Evolutionary conservation across 352 stramenopile species (phyloP).

Genomic region (Phytopythium helicoides): DNA sequence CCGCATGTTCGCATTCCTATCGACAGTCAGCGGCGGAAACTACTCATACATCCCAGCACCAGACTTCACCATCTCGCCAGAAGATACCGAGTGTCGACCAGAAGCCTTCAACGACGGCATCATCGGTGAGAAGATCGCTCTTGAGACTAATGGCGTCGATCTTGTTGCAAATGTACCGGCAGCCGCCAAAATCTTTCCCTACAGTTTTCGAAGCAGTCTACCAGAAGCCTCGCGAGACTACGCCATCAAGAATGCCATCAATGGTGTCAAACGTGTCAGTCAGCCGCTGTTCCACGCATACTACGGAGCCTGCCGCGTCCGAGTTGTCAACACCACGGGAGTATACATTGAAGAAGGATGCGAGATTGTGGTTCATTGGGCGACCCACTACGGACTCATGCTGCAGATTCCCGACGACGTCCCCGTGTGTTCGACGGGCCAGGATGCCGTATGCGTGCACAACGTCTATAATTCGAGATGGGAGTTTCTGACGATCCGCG

Average conservation of each 20-base stretch:
- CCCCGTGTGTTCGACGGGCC: constrained; percentile 12
- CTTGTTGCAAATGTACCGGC: constrained; percentile 12
- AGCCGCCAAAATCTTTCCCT: constrained; percentile 18
- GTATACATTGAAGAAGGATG: constrained; percentile 21
- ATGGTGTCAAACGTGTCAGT: constrained; percentile 10
- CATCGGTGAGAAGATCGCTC: constrained; percentile 15
- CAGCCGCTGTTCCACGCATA: constrained; percentile 20
- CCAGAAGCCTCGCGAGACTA: constrained; percentile 14
- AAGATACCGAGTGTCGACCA: constrained; percentile 22
- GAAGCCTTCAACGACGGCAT: constrained; percentile 12
- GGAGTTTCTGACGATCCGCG: constrained; percentile 4
- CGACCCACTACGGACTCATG: constrained; percentile 14
- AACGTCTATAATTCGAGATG: too few species aligned
- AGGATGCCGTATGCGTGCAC: not conserved
- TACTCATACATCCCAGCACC: constrained; percentile 26
- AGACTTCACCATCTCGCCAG: constrained; percentile 23
- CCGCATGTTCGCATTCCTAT: constrained; percentile 21
- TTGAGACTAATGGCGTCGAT: constrained; percentile 16
- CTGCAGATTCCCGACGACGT: constrained; percentile 17
- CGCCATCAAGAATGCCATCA: constrained; percentile 10
- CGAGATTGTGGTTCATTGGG: constrained; percentile 13
- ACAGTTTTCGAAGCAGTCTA: constrained; percentile 17
- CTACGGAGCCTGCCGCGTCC: constrained; percentile 20
- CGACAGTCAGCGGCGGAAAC: constrained; percentile 16
- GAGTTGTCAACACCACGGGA: constrained; percentile 18